phyloP scores from a whole-genome alignment of 164 flowering plant genomes.

The Aristolochia fimbriata region DNA sequence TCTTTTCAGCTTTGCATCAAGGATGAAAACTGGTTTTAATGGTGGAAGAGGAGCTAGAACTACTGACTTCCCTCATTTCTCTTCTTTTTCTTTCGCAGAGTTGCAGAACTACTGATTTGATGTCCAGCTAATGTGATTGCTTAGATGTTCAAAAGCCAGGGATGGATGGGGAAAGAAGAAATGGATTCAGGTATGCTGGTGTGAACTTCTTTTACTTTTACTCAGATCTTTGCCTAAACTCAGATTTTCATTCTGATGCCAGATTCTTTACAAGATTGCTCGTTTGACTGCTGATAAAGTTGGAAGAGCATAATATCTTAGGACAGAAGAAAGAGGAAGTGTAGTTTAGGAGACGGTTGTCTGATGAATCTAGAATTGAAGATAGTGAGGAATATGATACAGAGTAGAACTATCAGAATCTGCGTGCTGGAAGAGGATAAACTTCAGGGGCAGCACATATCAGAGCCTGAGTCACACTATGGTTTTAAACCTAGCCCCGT shows the following conservation, averaged over 20 bases:
- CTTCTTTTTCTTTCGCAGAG: background rate
- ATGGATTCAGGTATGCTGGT: slow-evolving; percentile 52
- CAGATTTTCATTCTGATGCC: background rate
- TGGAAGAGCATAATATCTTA: slow-evolving; percentile 85
- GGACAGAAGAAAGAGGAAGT: slow-evolving; percentile 83
- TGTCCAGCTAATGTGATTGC: slow-evolving; percentile 33
- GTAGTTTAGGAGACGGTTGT: slow-evolving; percentile 70
- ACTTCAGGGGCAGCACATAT: slow-evolving; percentile 23
- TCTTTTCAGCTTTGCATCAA: background rate
- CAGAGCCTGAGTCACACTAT: background rate
- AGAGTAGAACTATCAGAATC: background rate
- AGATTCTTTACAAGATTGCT: slow-evolving; percentile 14
- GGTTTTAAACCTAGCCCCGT: background rate
- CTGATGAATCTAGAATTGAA: slow-evolving; percentile 3
- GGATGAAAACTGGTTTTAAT: too few species aligned
- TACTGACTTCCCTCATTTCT: background rate
- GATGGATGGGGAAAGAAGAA: slow-evolving; percentile 57
- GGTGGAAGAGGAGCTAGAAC: too few species aligned
- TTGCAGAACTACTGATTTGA: background rate
- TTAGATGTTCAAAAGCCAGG: slow-evolving; percentile 27
- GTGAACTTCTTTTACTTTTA: slow-evolving; percentile 24
- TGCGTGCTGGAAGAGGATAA: slow-evolving; percentile 71
- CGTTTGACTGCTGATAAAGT: slow-evolving; percentile 71
- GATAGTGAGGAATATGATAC: background rate
- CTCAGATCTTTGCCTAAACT: background rate